phyloP scores from a whole-genome alignment of 1,139 yeast genomes.

The Yamadazyma oceani region DNA sequence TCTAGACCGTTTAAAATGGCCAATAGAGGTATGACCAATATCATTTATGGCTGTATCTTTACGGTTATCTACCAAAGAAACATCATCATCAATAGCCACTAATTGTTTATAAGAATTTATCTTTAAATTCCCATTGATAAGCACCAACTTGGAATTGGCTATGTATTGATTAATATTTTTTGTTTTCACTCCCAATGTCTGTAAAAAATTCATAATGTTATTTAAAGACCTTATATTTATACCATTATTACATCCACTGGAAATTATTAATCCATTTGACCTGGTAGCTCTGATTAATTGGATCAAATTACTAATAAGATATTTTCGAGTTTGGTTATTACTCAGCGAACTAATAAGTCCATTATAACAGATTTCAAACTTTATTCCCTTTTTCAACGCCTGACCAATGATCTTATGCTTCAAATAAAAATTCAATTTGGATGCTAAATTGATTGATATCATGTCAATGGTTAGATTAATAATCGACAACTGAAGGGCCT shows the following conservation, averaged over 20 bases:
- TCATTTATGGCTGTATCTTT: constrained; percentile 23
- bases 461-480: constrained; percentile 76
- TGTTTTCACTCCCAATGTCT: constrained; percentile 66
- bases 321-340: constrained; percentile 44
- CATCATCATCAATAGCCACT: constrained; percentile 46
- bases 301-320: constrained; percentile 68
- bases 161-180: constrained; percentile 64
- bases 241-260: constrained; percentile 70
- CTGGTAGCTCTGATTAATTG: constrained; percentile 83
- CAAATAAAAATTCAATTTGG: constrained; percentile 71
- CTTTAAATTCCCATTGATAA: constrained; percentile 72
- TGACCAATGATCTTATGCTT: constrained; percentile 84
- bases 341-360: constrained; percentile 37
- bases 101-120: constrained; percentile 70
- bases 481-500: constrained; percentile 72
- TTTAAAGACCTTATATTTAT: constrained; percentile 61
- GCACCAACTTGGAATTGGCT: constrained; percentile 59
- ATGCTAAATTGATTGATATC: constrained; percentile 67
- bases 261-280: constrained; percentile 71
- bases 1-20: constrained; percentile 27
- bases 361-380: constrained; percentile 75
- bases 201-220: constrained; percentile 67
- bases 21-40: constrained; percentile 16
- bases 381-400: constrained; percentile 79
- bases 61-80: constrained; percentile 13